These are phyloP conservation scores for Aegilops longissima DNA, from an alignment of 176 grass and related monocot species.

Conservation along the genomic window DNA sequence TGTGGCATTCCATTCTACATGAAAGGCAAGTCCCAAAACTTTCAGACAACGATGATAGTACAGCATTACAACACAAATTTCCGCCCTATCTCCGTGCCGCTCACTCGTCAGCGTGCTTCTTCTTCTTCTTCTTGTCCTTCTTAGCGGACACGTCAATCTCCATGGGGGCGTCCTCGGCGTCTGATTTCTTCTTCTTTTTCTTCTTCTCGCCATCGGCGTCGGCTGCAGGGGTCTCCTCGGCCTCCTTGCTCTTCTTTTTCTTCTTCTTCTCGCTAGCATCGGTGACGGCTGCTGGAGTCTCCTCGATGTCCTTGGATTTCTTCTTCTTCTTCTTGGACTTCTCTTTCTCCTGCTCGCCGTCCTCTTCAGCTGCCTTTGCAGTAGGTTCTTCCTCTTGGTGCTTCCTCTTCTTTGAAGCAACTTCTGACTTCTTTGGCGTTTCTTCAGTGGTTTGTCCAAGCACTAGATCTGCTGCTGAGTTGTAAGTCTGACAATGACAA, in stretches of 20 bases:
- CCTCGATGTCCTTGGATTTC: constrained; percentile 21
- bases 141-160: constrained; percentile 24
- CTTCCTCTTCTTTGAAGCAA: constrained; percentile 60
- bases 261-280: constrained; percentile 41
- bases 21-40: constrained; percentile 8
- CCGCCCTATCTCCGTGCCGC: background rate
- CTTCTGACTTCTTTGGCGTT: constrained; percentile 40
- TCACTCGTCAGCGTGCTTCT: constrained; percentile 43
- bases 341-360: constrained; percentile 27
- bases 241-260: constrained; percentile 54
- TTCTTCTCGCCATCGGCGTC: constrained; percentile 25
- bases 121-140: constrained; percentile 79
- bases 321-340: constrained; percentile 53
- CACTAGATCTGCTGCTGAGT: constrained; percentile 71
- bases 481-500: constrained; percentile 61
- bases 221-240: constrained; percentile 9
- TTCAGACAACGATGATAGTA: background rate
- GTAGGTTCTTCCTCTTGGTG: constrained; percentile 32
- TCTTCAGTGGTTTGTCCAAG: constrained; percentile 32
- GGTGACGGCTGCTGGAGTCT: constrained; percentile 6
- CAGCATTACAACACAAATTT: constrained; percentile 23
- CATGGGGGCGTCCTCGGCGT: background rate
- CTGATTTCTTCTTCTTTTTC: constrained; percentile 55
- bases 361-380: background rate
- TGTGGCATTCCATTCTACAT: background rate